Evolutionary conservation across 176 grass and related monocot species (phyloP).

Genomic region (Pharus latifolius): DNA sequence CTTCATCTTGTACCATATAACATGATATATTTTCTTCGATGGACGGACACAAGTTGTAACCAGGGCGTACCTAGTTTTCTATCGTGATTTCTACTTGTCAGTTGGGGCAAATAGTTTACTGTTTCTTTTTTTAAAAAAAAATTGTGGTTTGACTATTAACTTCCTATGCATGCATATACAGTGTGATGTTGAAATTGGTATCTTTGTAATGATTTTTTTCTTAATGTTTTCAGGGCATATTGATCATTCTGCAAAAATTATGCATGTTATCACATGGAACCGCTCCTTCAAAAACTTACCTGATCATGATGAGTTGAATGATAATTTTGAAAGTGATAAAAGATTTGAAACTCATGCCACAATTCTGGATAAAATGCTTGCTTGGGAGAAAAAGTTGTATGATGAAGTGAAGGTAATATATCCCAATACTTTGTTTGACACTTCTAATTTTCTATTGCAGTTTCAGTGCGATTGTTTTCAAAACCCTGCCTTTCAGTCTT

Average conservation of each 20-base stretch:
- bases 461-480: neutral
- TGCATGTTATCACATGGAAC: constrained; percentile 98
- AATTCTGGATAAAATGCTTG: constrained; percentile 90
- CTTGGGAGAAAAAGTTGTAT: constrained; percentile 95
- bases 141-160: neutral
- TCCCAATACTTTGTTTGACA: constrained; percentile 6
- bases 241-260: constrained; percentile 85
- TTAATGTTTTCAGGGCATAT: constrained; percentile 62
- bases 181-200: neutral
- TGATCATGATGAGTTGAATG: constrained; percentile 41
- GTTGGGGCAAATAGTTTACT: no score
- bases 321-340: constrained; percentile 56
- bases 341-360: constrained; percentile 75
- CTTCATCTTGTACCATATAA: no score
- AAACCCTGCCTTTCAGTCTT: neutral
- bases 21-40: no score
- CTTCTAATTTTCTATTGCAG: neutral
- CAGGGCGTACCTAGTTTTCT: no score
- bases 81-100: no score
- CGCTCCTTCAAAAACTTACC: constrained; percentile 77
- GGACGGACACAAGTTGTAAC: no score
- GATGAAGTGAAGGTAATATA: constrained; percentile 89
- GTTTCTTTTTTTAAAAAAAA: neutral
- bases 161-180: neutral
- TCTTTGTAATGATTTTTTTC: neutral